These are phyloP conservation scores for Echeveria elegans DNA, from an alignment of 164 flowering plant genomes.

Conservation along the genomic window DNA sequence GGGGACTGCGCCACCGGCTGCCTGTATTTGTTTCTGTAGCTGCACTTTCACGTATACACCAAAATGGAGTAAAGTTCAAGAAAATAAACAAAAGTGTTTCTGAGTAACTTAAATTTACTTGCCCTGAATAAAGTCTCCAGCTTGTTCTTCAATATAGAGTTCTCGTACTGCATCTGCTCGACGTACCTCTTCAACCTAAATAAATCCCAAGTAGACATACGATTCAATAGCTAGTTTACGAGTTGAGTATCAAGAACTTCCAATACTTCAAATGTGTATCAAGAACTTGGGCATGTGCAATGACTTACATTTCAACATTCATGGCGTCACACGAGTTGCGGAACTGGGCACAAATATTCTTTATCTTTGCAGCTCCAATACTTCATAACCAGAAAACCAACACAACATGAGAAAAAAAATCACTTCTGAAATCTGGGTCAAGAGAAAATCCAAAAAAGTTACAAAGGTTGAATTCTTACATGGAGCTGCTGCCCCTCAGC, in stretches of 20 bases:
- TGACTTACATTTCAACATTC: background rate
- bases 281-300: too few relatives aligned
- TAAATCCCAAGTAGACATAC: too few relatives aligned
- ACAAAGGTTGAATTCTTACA: background rate
- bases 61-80: background rate
- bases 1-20: conserved; percentile 1
- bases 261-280: background rate
- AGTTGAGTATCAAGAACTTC: background rate
- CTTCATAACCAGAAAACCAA: background rate
- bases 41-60: background rate
- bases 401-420: background rate
- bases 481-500: conserved; percentile 7
- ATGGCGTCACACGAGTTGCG: background rate
- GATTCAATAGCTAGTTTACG: too few relatives aligned
- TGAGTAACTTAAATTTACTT: background rate
- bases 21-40: conserved; percentile 2
- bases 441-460: background rate
- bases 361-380: background rate
- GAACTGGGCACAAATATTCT: background rate
- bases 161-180: background rate
- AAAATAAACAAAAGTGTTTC: background rate
- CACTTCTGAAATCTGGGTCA: background rate
- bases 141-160: conserved; percentile 1
- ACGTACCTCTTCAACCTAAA: background rate
- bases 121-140: background rate